A percentile compares a stretch with the other conserved stretches of the same genome.
phyloP scores from a whole-genome alignment of 2,329 filamentous ascomycete species.

The Davidsoniella neocaledoniae region DNA sequence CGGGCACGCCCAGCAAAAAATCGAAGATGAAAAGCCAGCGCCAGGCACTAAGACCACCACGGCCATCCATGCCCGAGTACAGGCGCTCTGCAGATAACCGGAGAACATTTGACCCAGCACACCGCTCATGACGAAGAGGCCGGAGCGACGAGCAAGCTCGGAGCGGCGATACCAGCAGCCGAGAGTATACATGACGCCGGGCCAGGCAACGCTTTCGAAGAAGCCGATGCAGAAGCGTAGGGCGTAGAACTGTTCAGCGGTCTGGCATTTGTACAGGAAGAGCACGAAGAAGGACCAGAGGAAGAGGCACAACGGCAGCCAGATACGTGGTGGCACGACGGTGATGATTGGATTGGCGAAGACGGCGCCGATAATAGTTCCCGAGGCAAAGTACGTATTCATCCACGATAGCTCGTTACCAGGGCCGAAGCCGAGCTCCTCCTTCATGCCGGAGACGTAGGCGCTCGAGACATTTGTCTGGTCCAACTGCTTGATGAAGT shows the following conservation, averaged over 20 bases:
- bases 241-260: conserved; percentile 25
- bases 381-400: conserved; percentile 30
- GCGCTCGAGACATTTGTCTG: conserved; percentile 24
- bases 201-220: conserved; percentile 37
- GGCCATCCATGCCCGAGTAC: conserved; percentile 20
- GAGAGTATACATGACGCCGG: conserved; percentile 36
- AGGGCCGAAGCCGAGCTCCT: conserved; percentile 14
- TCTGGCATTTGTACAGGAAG: conserved; percentile 24
- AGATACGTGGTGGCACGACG: conserved; percentile 25
- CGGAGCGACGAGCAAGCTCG: conserved; percentile 39
- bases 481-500: conserved; percentile 32
- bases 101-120: conserved; percentile 28
- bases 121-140: conserved; percentile 40
- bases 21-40: conserved; percentile 22
- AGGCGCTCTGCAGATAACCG: conserved; percentile 20
- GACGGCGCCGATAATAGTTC: conserved; percentile 27
- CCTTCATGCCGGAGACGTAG: conserved; percentile 18
- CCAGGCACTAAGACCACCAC: conserved; percentile 20
- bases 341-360: conserved; percentile 29
- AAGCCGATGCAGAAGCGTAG: conserved; percentile 38
- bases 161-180: conserved; percentile 42
- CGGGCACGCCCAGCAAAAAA: conserved; percentile 10
- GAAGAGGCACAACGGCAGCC: conserved; percentile 23
- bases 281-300: conserved; percentile 25
- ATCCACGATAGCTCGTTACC: conserved; percentile 20